phyloP scores from a whole-genome alignment of 495 filamentous ascomycete genomes.

The Neohortaea acidophila region DNA sequence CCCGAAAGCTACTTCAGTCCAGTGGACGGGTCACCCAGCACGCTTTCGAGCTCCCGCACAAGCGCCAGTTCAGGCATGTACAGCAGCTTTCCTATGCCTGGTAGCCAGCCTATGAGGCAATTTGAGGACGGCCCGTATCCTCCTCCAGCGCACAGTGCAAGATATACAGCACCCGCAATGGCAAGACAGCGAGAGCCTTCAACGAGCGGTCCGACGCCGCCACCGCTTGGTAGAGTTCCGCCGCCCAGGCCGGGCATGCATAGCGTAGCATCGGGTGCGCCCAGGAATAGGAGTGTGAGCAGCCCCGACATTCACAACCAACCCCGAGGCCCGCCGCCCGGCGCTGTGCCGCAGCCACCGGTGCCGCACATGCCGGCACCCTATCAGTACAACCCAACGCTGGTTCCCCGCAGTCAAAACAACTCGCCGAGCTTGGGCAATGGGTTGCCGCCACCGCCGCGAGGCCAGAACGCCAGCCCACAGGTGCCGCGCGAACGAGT shows the following conservation, averaged over 20 bases:
- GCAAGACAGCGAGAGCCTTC: slow-evolving; percentile 41
- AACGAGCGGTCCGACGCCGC: slow-evolving; percentile 34
- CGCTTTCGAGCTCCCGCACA: slow-evolving; percentile 4
- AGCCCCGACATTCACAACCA: slow-evolving; percentile 51
- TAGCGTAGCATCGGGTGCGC: slow-evolving; percentile 41
- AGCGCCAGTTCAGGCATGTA: slow-evolving; percentile 32
- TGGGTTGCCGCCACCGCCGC: slow-evolving; percentile 2
- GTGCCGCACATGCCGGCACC: slow-evolving; percentile 52
- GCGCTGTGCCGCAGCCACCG: slow-evolving; percentile 42
- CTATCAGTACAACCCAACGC: slow-evolving; percentile 34
- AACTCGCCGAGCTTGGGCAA: slow-evolving; percentile 38
- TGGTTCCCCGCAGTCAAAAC: slow-evolving; percentile 47
- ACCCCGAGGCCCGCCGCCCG: slow-evolving; percentile 27
- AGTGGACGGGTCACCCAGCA: slow-evolving; percentile 54
- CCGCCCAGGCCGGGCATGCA: slow-evolving; percentile 23
- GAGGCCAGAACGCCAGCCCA: slow-evolving; percentile 3
- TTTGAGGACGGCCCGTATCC: too few species aligned
- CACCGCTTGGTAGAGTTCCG: not conserved
- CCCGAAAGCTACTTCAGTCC: slow-evolving; percentile 83
- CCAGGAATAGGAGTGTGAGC: slow-evolving; percentile 50
- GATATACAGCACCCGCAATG: slow-evolving; percentile 77
- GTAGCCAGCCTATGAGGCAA: slow-evolving; percentile 4
- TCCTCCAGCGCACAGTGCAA: slow-evolving; percentile 47
- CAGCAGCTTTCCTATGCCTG: slow-evolving; percentile 49
- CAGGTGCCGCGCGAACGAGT: slow-evolving; percentile 3